Evolutionary conservation across 2,329 filamentous ascomycete genomes (phyloP).

Genomic region (Epichloe scottii): DNA sequence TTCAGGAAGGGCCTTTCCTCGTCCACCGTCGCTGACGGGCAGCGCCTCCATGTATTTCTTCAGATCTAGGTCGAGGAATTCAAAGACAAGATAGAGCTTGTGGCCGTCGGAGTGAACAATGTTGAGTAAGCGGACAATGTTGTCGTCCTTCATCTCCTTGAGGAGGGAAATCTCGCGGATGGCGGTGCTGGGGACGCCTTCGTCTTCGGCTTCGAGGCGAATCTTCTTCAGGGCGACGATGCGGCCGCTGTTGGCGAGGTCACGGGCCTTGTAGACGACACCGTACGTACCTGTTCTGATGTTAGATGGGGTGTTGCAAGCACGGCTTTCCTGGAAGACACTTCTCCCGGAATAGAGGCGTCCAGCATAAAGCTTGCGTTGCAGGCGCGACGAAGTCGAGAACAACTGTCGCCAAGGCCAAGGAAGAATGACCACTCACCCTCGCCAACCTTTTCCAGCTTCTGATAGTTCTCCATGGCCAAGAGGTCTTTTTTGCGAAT

Average conservation of each 20-base stretch:
- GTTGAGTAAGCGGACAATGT: constrained; percentile 78
- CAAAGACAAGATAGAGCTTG: constrained; percentile 87
- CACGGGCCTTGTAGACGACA: constrained; percentile 88
- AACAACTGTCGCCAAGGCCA: too few relatives aligned
- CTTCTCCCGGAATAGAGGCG: neutral
- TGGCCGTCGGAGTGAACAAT: constrained; percentile 91
- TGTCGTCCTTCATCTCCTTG: constrained; percentile 88
- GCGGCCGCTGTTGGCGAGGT: constrained; percentile 67
- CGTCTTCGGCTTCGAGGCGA: constrained; percentile 86
- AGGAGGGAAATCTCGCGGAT: constrained; percentile 90
- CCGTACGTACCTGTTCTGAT: constrained; percentile 70
- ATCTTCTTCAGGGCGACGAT: constrained; percentile 95
- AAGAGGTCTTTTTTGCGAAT: neutral
- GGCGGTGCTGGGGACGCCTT: constrained; percentile 82
- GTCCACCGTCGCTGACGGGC: constrained; percentile 70
- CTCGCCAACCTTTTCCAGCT: constrained; percentile 93
- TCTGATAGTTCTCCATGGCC: constrained; percentile 94
- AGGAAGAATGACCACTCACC: constrained; percentile 38
- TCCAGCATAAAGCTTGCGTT: neutral
- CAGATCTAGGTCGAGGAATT: constrained; percentile 81
- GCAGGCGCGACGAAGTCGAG: neutral
- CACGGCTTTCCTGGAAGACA: neutral
- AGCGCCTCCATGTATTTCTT: constrained; percentile 96
- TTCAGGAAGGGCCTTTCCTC: constrained; percentile 74
- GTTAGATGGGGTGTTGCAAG: neutral